Conservation (phyloP, 805 yeast genomes). For the Cyberlindnera japonica region DNA sequence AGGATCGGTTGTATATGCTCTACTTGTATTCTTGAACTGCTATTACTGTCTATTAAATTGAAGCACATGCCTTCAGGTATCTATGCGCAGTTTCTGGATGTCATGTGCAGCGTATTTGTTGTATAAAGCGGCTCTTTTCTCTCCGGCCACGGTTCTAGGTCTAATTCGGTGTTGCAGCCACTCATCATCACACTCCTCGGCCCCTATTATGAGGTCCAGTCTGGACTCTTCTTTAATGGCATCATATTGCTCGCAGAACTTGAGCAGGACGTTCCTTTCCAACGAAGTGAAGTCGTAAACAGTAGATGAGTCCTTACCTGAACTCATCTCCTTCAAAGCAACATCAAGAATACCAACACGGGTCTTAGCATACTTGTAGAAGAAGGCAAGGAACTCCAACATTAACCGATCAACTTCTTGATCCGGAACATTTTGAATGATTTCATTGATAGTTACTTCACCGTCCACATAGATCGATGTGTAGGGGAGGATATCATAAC, state of each 20-base stretch:
- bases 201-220: conserved; percentile 19
- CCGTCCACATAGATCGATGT: conserved; percentile 14
- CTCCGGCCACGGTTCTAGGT: conserved; percentile 20
- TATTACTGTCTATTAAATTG: too few relatives aligned
- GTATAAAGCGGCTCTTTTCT: conserved; percentile 9
- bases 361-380: conserved; percentile 14
- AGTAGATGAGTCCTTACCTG: conserved; percentile 10
- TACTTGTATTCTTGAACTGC: too few relatives aligned
- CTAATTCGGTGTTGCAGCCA: conserved; percentile 24
- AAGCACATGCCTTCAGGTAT: too few relatives aligned
- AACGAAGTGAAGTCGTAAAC: conserved; percentile 18
- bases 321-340: neutral
- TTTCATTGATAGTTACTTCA: conserved; percentile 11
- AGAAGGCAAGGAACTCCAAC: conserved; percentile 20
- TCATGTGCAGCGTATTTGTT: conserved; percentile 5
- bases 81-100: neutral
- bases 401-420: conserved; percentile 21
- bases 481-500: conserved; percentile 22
- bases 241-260: conserved; percentile 8
- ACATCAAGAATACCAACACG: conserved; percentile 9
- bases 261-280: conserved; percentile 16
- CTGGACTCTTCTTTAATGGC: conserved; percentile 11
- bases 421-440: conserved; percentile 17
- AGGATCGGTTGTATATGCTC: neutral
- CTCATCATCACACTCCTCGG: conserved; percentile 23